A percentile compares a stretch with the other conserved stretches of the same genome.
phyloP scores from a whole-genome alignment of 1,284 basidiomycete species.

The Ganoderma sinense region DNA sequence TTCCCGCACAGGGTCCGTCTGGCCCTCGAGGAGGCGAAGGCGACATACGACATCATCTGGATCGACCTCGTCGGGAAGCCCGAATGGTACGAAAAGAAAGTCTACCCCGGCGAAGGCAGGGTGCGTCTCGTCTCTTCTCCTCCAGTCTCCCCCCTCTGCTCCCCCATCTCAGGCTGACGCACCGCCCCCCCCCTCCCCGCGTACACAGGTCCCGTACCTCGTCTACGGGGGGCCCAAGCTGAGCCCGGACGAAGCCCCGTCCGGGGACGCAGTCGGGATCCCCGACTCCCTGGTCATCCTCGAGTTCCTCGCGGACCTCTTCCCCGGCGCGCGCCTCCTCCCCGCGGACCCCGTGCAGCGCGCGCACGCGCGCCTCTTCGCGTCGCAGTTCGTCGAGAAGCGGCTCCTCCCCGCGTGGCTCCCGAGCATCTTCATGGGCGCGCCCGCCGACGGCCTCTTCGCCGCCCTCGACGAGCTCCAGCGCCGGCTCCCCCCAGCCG shows the following conservation, averaged over 20 bases:
- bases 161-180: too few species aligned
- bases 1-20: slow-evolving; percentile 37
- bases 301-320: slow-evolving; percentile 67
- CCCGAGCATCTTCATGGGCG: slow-evolving; percentile 42
- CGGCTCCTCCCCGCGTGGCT: slow-evolving; percentile 48
- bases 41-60: slow-evolving; percentile 55
- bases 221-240: slow-evolving; percentile 63
- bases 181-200: too few species aligned
- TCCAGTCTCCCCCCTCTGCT: too few species aligned
- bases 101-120: slow-evolving; percentile 66
- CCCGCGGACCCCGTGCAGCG: slow-evolving; percentile 60
- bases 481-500: slow-evolving; percentile 38
- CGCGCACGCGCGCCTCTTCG: slow-evolving; percentile 64
- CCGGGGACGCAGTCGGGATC: slow-evolving; percentile 61
- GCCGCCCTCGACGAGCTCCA: slow-evolving; percentile 43
- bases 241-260: slow-evolving; percentile 54
- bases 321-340: slow-evolving; percentile 52
- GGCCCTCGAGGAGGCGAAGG: slow-evolving; percentile 61
- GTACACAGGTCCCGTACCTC: slow-evolving; percentile 58
- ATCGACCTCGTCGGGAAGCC: slow-evolving; percentile 72
- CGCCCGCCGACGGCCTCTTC: slow-evolving; percentile 49
- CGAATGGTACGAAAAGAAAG: slow-evolving; percentile 64
- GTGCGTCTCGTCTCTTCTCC: slow-evolving; percentile 36
- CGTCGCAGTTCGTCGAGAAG: slow-evolving; percentile 55
- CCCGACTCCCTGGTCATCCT: slow-evolving; percentile 67